Percentiles rank a stretch among this genome's conserved stretches.
phyloP scores from a whole-genome alignment of 257 asterid genomes.

The Lantana camara region DNA sequence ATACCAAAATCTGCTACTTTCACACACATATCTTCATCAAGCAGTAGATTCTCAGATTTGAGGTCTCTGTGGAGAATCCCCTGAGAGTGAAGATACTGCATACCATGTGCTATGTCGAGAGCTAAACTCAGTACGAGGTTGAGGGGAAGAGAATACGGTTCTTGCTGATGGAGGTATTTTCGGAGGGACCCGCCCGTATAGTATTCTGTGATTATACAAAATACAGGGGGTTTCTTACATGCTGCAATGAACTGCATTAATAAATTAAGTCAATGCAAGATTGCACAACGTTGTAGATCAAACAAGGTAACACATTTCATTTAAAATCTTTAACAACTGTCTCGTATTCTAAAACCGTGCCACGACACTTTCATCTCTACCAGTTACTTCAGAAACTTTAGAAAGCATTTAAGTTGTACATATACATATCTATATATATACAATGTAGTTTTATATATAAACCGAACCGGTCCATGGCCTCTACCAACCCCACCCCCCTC shows the following conservation, averaged over 20 bases:
- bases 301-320: too few species aligned
- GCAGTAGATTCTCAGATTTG: slow-evolving; percentile 88
- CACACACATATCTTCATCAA: slow-evolving; percentile 83
- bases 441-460: too few species aligned
- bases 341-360: too few species aligned
- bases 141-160: slow-evolving; percentile 81
- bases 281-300: too few species aligned
- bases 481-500: too few species aligned
- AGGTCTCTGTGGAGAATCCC: slow-evolving; percentile 97
- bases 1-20: slow-evolving; percentile 97
- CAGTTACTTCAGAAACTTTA: too few species aligned
- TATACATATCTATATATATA: too few species aligned
- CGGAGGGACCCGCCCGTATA: slow-evolving; percentile 90
- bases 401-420: too few species aligned
- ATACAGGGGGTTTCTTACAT: slow-evolving; percentile 92
- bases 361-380: too few species aligned
- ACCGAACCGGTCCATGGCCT: too few species aligned
- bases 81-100: slow-evolving; percentile 87
- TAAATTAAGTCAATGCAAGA: slow-evolving; percentile 8
- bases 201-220: slow-evolving; percentile 92
- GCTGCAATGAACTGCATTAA: slow-evolving; percentile 85
- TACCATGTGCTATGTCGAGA: slow-evolving; percentile 87
- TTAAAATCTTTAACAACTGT: background rate
- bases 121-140: slow-evolving; percentile 70
- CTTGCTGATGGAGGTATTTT: slow-evolving; percentile 93